Percentiles rank a stretch among this genome's conserved stretches.
These are phyloP conservation scores for Kodamaea anthophila DNA, from an alignment of 1,139 yeast genomes.

Conservation along the genomic window DNA sequence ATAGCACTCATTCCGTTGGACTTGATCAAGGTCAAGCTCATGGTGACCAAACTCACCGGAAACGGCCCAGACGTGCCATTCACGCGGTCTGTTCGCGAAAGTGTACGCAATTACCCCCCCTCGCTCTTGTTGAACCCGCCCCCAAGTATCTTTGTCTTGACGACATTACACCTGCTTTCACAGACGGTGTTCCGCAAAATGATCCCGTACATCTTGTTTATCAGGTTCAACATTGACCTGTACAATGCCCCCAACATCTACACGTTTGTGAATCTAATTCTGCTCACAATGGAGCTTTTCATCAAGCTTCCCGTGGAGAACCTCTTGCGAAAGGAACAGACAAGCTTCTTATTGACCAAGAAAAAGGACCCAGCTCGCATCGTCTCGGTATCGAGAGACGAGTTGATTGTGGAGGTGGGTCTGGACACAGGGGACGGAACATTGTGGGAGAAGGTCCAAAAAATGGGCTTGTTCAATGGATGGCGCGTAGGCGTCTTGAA, in stretches of 20 bases:
- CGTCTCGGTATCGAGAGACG: slow-evolving; percentile 37
- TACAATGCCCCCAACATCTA: slow-evolving; percentile 59
- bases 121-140: slow-evolving; percentile 51
- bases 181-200: slow-evolving; percentile 59
- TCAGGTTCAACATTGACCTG: slow-evolving; percentile 62
- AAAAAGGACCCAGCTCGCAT: slow-evolving; percentile 32
- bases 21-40: slow-evolving; percentile 68
- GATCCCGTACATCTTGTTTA: slow-evolving; percentile 68
- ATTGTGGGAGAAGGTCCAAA: slow-evolving; percentile 15
- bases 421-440: slow-evolving; percentile 6
- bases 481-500: slow-evolving; percentile 86
- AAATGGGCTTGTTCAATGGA: slow-evolving; percentile 64
- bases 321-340: slow-evolving; percentile 75
- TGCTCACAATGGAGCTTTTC: slow-evolving; percentile 61
- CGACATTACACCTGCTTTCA: slow-evolving; percentile 57
- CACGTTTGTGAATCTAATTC: slow-evolving; percentile 45
- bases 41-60: slow-evolving; percentile 50
- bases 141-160: slow-evolving; percentile 42
- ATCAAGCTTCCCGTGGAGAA: slow-evolving; percentile 86
- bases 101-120: slow-evolving; percentile 31
- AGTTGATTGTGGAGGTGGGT: slow-evolving; percentile 47
- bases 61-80: slow-evolving; percentile 6
- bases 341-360: slow-evolving; percentile 49
- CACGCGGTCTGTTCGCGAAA: slow-evolving; percentile 35
- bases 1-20: slow-evolving; percentile 78